A percentile compares a stretch with the other conserved stretches of the same genome.
Conservation (phyloP, 75 land plant species). For the Isoetes taiwanensis region DNA sequence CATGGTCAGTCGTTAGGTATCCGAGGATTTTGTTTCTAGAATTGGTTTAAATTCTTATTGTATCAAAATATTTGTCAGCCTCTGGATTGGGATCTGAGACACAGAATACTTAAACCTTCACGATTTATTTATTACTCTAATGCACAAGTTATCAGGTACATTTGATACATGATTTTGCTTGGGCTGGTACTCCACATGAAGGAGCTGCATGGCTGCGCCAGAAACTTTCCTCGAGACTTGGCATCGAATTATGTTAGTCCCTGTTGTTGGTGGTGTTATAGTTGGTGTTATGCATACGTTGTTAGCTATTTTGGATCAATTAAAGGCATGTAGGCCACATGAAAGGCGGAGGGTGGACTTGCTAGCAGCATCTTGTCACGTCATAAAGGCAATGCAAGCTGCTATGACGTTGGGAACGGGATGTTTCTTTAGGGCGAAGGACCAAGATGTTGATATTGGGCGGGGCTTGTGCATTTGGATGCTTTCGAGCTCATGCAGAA, state of each 20-base stretch:
- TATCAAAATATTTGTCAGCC: no score
- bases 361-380: constrained; percentile 57
- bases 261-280: constrained; percentile 86
- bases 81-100: no score
- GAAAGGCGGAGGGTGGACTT: constrained; percentile 52
- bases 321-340: constrained; percentile 45
- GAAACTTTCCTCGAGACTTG: constrained; percentile 74
- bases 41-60: no score
- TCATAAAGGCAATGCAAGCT: constrained; percentile 88
- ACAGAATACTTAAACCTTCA: no score
- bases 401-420: constrained; percentile 95
- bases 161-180: constrained; percentile 94
- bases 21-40: no score
- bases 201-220: constrained; percentile 99
- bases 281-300: constrained; percentile 94
- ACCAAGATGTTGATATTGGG: constrained; percentile 99
- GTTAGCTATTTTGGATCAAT: constrained; percentile 64
- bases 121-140: no score
- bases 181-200: constrained; percentile 98
- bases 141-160: no score
- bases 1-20: no score
- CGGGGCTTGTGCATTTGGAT: constrained; percentile 88
- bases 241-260: constrained; percentile 85
- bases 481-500: constrained; percentile 71
- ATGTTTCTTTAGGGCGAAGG: constrained; percentile 94